Conservation (phyloP, 331 rosid species). For the Arachis monticola region DNA sequence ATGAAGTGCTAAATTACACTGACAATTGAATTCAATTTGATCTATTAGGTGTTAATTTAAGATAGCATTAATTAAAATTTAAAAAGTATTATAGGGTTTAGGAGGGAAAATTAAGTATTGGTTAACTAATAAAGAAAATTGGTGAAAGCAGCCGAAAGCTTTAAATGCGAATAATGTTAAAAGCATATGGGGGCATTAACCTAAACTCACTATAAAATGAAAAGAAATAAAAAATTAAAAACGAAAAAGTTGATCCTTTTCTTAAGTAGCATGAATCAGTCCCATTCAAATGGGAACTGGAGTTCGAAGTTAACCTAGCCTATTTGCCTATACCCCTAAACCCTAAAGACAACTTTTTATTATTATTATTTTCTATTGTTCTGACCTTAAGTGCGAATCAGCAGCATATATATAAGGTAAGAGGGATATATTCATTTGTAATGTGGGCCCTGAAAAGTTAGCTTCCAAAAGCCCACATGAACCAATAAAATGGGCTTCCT, state of each 20-base stretch:
- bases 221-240: constrained; percentile 16
- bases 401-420: not conserved
- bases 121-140: not conserved
- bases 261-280: constrained; percentile 48
- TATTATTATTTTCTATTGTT: constrained; percentile 3
- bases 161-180: constrained; percentile 17
- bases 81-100: not conserved
- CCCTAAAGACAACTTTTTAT: not conserved
- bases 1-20: too few relatives aligned
- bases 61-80: not conserved
- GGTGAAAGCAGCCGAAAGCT: constrained; percentile 52
- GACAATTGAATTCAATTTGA: too few relatives aligned
- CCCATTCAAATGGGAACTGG: constrained; percentile 65
- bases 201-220: not conserved
- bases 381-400: not conserved
- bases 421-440: not conserved
- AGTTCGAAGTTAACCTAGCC: constrained; percentile 43
- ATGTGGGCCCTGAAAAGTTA: constrained; percentile 44
- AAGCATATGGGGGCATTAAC: constrained; percentile 6
- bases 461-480: constrained; percentile 47
- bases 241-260: constrained; percentile 46
- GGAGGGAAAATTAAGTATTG: not conserved
- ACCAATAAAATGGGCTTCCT: constrained; percentile 54
- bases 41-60: not conserved
- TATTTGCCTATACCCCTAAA: constrained; percentile 20